Percentiles rank a stretch among this genome's conserved stretches.
phyloP scores from a whole-genome alignment of 805 yeast species.

The Candida vartiovaarae region DNA sequence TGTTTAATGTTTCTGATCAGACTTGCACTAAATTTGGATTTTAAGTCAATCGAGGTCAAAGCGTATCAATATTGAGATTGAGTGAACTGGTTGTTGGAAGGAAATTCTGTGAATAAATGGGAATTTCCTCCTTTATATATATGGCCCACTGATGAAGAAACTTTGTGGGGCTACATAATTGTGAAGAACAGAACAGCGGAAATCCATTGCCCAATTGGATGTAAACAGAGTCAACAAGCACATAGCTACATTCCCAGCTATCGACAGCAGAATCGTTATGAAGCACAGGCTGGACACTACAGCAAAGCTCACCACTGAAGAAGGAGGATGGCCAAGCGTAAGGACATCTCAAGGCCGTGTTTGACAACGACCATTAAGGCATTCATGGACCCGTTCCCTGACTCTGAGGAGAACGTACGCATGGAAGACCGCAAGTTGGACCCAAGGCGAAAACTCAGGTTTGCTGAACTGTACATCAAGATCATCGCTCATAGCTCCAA shows the following conservation, averaged over 20 bases:
- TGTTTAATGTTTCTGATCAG: too few relatives aligned
- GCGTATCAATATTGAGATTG: too few relatives aligned
- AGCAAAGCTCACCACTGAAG: slow-evolving; percentile 6
- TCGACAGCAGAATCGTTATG: background rate
- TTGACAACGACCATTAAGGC: slow-evolving; percentile 54
- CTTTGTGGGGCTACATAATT: too few relatives aligned
- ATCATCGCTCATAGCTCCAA: slow-evolving; percentile 78
- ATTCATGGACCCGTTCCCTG: slow-evolving; percentile 57
- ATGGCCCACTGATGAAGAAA: too few relatives aligned
- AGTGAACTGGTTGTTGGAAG: too few relatives aligned
- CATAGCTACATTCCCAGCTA: background rate
- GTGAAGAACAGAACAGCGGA: too few relatives aligned
- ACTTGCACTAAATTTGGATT: too few relatives aligned
- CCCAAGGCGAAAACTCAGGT: slow-evolving; percentile 49
- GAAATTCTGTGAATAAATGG: too few relatives aligned
- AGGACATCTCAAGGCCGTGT: slow-evolving; percentile 63
- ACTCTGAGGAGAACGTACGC: slow-evolving; percentile 28
- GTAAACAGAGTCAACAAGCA: too few relatives aligned
- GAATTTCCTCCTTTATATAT: too few relatives aligned
- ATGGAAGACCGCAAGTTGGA: slow-evolving; percentile 28
- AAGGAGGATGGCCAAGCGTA: slow-evolving; percentile 75
- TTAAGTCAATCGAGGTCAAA: too few relatives aligned
- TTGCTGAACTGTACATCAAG: slow-evolving; percentile 76
- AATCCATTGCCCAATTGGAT: too few relatives aligned
- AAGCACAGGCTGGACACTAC: background rate